Conservation (phyloP, 129 eudicot species). For the Lactuca saligna region DNA sequence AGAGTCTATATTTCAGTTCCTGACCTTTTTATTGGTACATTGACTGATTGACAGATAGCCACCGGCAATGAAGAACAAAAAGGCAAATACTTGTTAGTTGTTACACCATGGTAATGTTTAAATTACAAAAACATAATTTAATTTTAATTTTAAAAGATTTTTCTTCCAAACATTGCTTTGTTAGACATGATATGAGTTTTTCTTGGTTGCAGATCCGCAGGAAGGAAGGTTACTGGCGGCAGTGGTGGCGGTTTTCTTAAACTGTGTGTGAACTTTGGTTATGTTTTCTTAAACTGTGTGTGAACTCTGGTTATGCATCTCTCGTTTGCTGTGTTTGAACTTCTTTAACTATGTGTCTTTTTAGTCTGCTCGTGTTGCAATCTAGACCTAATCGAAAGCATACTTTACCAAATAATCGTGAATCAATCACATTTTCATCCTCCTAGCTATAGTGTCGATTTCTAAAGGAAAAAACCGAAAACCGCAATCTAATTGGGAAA, state of each 20-base stretch:
- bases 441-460: background rate
- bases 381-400: too few relatives aligned
- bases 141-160: background rate
- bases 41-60: background rate
- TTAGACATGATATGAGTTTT: too few relatives aligned
- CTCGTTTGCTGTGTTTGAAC: background rate
- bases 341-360: background rate
- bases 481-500: background rate
- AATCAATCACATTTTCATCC: slow-evolving; percentile 1
- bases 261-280: background rate
- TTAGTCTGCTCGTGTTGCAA: too few relatives aligned
- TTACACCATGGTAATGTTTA: background rate
- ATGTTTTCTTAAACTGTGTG: too few relatives aligned
- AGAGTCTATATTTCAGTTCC: background rate
- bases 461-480: background rate
- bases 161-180: background rate
- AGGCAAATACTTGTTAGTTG: background rate
- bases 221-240: background rate
- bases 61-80: background rate
- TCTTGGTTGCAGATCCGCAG: background rate
- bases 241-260: background rate
- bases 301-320: too few relatives aligned
- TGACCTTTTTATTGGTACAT: background rate
- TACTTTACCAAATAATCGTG: background rate
- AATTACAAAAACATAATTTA: background rate